Base-by-base conservation (phyloP, 345 rosid genomes). In the Dimocarpus longan region DNA sequence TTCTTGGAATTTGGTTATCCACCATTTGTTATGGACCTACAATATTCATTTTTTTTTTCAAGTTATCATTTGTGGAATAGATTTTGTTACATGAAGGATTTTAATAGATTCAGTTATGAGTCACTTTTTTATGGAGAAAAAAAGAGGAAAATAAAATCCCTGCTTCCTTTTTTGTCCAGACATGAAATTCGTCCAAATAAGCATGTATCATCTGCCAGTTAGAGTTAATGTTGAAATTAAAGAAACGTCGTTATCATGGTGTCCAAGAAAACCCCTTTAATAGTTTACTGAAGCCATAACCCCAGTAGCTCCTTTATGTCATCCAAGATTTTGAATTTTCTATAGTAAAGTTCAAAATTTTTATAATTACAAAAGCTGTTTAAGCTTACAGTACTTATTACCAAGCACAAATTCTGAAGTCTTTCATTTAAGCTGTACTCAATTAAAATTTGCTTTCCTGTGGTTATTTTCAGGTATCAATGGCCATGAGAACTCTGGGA, bases 401-500 rank as follows among this genome's bases (percentile, higher is more conserved):
- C 48, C n/a, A 48, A 70, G 59, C 15, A 52, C 40, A 44, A 22
- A 65, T 65, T 65, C 16, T n/a, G 24, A n/a, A 60, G 65, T 9
- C 16, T 21, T 60, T 60, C 12, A 21, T 13, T 60, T 10, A 60
- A 57, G 9, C 5, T 60, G 18, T 42, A 10, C 44, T 46, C 39
- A 8, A 43, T 60, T 28, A 40, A 21, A 4, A 16, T 66, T 22
- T 50, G 46, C 79, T 46, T 32, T 59, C 65, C 10, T n/a, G 7
- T 78, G 74, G 63, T 10, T 80, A 65, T 24, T 80, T 85, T 69
- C 82, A 95, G 98, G 99, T 95, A 32, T 95, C 99, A 43, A 93
- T 95, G 99, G 99, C 99, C 68, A 85, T 63, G 88, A 87, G 93
- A 83, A 95, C 99, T 78, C 88, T 95, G 68, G 98, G 99, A 28